Evolutionary conservation across 1,284 basidiomycete species (phyloP).

Genomic region (Athelia sp.): DNA sequence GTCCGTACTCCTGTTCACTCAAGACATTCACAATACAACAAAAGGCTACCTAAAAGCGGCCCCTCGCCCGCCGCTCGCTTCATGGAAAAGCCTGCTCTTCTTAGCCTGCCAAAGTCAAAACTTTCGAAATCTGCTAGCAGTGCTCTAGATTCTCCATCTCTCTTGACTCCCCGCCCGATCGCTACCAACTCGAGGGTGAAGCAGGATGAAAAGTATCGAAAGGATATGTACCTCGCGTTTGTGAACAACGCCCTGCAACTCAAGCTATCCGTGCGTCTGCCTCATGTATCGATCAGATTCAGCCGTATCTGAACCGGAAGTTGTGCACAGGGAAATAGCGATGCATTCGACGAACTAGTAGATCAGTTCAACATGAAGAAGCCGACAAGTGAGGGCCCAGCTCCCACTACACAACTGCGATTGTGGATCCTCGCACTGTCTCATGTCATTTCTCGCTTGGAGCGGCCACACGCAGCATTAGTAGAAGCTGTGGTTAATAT

Average conservation of each 20-base stretch:
- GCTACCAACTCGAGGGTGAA: constrained; percentile 75
- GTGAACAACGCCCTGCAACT: constrained; percentile 79
- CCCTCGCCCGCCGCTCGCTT: constrained; percentile 43
- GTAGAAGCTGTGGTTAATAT: constrained; percentile 85
- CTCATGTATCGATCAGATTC: constrained; percentile 11
- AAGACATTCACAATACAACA: constrained; percentile 68
- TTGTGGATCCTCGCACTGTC: constrained; percentile 73
- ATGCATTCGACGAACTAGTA: constrained; percentile 67
- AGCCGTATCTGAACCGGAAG: constrained; percentile 8
- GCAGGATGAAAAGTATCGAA: constrained; percentile 66
- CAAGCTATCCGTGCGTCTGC: constrained; percentile 54
- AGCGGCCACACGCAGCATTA: constrained; percentile 76
- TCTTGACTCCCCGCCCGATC: constrained; percentile 52
- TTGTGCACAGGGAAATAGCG: constrained; percentile 51
- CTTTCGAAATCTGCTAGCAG: constrained; percentile 23
- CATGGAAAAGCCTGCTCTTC: constrained; percentile 43
- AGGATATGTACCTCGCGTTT: constrained; percentile 83
- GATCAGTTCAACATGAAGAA: constrained; percentile 63
- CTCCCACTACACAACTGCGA: constrained; percentile 56
- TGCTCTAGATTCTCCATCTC: constrained; percentile 19
- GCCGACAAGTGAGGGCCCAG: constrained; percentile 23
- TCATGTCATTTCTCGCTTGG: constrained; percentile 77
- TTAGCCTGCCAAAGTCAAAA: constrained; percentile 36
- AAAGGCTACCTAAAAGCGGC: constrained; percentile 61
- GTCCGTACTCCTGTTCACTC: constrained; percentile 42